phyloP scores from a whole-genome alignment of 2,329 filamentous ascomycete genomes.

The Fonsecaea pugnacius region DNA sequence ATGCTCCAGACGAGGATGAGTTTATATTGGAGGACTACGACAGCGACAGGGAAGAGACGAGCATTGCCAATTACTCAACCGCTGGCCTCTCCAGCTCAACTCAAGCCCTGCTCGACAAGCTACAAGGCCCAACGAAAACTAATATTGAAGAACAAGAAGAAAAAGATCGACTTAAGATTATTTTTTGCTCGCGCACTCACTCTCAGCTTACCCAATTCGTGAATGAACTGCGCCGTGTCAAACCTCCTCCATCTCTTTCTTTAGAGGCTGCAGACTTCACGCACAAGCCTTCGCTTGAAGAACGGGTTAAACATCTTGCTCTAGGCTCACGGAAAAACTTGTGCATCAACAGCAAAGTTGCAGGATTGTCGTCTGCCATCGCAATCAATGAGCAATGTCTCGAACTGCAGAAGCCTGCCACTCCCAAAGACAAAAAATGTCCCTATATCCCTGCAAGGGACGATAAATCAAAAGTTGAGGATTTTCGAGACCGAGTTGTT shows the following conservation, averaged over 20 bases:
- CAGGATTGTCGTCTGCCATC: slow-evolving; percentile 68
- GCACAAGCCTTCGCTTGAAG: slow-evolving; percentile 31
- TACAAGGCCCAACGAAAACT: slow-evolving; percentile 53
- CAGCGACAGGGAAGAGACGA: slow-evolving; percentile 60
- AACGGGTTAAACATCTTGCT: slow-evolving; percentile 73
- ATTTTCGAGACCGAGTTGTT: slow-evolving; percentile 83
- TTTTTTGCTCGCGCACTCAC: slow-evolving; percentile 90
- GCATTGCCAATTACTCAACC: slow-evolving; percentile 39
- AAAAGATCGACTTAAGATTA: slow-evolving; percentile 77
- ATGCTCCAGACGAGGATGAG: slow-evolving; percentile 61
- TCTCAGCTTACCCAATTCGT: slow-evolving; percentile 90
- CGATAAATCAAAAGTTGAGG: slow-evolving; percentile 69
- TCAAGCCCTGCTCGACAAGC: slow-evolving; percentile 70
- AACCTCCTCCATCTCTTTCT: slow-evolving; percentile 76
- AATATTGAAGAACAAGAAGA: slow-evolving; percentile 54
- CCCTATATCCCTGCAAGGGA: slow-evolving; percentile 78
- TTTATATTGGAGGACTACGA: slow-evolving; percentile 79
- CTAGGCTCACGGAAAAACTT: slow-evolving; percentile 83
- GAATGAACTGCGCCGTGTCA: slow-evolving; percentile 77
- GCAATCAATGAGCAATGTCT: slow-evolving; percentile 93
- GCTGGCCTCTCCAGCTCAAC: slow-evolving; percentile 73
- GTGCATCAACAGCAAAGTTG: slow-evolving; percentile 87
- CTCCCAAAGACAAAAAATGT: slow-evolving; percentile 69
- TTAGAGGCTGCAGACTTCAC: slow-evolving; percentile 54
- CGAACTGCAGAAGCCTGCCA: slow-evolving; percentile 78